Evolutionary conservation across 371 early-diverging fungal species (phyloP).

Genomic region (Choanephora cucurbitarum): DNA sequence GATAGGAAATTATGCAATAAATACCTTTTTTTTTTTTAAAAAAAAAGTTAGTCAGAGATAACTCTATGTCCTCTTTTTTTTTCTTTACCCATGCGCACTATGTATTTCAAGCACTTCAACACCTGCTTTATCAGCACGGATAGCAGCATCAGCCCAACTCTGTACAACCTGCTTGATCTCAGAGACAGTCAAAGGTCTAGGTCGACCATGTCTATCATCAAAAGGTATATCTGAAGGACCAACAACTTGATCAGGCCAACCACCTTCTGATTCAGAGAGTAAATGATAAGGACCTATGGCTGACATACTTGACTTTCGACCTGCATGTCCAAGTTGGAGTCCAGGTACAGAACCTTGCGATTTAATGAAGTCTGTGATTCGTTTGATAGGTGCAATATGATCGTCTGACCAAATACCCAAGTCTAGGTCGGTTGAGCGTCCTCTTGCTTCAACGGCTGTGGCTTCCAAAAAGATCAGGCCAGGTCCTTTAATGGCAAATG

Average conservation of each 20-base stretch:
- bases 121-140: slow-evolving; percentile 74
- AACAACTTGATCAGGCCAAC: slow-evolving; percentile 79
- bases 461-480: slow-evolving; percentile 83
- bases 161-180: slow-evolving; percentile 63
- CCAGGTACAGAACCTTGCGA: slow-evolving; percentile 61
- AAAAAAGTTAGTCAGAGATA: slow-evolving; percentile 78
- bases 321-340: slow-evolving; percentile 85
- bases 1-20: slow-evolving; percentile 79
- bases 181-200: slow-evolving; percentile 61
- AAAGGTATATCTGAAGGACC: slow-evolving; percentile 68
- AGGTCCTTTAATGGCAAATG: slow-evolving; percentile 73
- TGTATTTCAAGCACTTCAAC: slow-evolving; percentile 90
- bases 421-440: slow-evolving; percentile 77
- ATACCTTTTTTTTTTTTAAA: too few relatives aligned
- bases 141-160: slow-evolving; percentile 73
- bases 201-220: slow-evolving; percentile 44
- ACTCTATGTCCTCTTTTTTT: too few relatives aligned
- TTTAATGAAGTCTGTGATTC: slow-evolving; percentile 68
- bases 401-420: slow-evolving; percentile 80
- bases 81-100: slow-evolving; percentile 62
- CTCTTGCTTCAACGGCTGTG: slow-evolving; percentile 71
- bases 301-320: slow-evolving; percentile 73
- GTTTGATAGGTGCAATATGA: slow-evolving; percentile 67
- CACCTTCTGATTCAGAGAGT: slow-evolving; percentile 73
- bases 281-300: slow-evolving; percentile 57